A percentile compares a stretch with the other conserved stretches of the same genome.
These are phyloP conservation scores for Phlebiopsis gigantea DNA, from an alignment of 768 basidiomycete genomes.

Conservation along the genomic window DNA sequence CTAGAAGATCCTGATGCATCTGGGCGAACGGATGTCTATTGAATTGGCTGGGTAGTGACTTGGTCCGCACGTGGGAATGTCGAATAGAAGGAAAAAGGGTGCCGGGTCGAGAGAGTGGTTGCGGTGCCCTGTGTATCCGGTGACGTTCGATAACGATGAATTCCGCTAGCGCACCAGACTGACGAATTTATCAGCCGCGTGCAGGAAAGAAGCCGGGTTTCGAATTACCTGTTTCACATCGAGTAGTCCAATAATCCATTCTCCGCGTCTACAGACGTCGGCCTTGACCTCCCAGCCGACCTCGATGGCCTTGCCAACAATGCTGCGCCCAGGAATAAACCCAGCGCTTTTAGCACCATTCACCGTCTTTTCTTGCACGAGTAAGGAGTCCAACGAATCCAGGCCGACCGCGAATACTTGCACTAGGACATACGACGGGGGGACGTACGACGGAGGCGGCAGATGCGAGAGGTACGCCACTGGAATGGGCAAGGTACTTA, in stretches of 20 bases:
- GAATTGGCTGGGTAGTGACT: conserved; percentile 20
- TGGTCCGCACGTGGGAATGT: conserved; percentile 21
- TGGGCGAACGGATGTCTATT: conserved; percentile 16
- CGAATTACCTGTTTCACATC: conserved; percentile 68
- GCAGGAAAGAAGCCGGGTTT: conserved; percentile 13
- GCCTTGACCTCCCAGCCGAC: conserved; percentile 74
- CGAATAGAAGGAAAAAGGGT: conserved; percentile 24
- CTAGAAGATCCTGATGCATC: conserved; percentile 16
- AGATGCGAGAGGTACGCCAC: conserved; percentile 28
- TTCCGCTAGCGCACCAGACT: conserved; percentile 88
- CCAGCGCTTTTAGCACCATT: conserved; percentile 33
- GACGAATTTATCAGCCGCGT: not conserved
- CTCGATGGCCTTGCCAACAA: conserved; percentile 80
- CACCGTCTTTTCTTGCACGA: conserved; percentile 46
- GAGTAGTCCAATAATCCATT: conserved; percentile 82
- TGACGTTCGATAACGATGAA: conserved; percentile 81
- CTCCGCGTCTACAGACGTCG: conserved; percentile 53
- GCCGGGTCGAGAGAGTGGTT: conserved; percentile 31
- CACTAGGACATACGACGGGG: conserved; percentile 65
- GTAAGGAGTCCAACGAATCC: conserved; percentile 65
- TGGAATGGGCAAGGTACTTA: conserved; percentile 20
- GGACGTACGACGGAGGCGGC: conserved; percentile 70
- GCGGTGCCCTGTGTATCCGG: conserved; percentile 67
- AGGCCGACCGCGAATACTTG: conserved; percentile 89
- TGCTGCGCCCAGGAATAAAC: conserved; percentile 82